Evolutionary conservation across 78 protist species (phyloP), one percentile per base, ranked within the genome.

Genomic region (Dictyostelium intermedium): DNA sequence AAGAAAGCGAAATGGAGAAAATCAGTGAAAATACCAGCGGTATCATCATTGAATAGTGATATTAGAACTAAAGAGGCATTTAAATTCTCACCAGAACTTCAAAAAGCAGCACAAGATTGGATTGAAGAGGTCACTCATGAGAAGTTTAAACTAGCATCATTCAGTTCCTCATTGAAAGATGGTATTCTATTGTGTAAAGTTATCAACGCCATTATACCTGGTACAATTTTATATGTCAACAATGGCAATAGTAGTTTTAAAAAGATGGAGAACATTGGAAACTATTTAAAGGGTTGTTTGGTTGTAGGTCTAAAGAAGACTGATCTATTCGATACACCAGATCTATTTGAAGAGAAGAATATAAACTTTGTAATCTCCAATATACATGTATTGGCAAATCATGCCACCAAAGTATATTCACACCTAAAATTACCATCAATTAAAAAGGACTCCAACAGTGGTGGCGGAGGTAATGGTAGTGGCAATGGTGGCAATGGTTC

Each of bases 61-160:
- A 73, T 94, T 10, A 20, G n/a, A 35, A 87, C 93, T 1, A 94
- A 94, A 72, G 96, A 94, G 11, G 96, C 92, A 70, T 85, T 94
- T 37, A 94, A 94, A 87, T 94, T 72, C n/a, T 87, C 92, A 50
- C 96, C 96, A 25, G 96, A 94, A 37, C 50, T 94, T n/a, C 93
- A 94, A 70, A 35, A 66, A 23, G 27, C 79, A 3, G 96, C 96
- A 8, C 66, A 53, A 23, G 83, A 76, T 18, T 94, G 96, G 96
- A 94, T 94, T 50, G 87, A 84, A 53, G 69, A 34, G 5, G 43
- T 89, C 1, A 8, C 72, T 0, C 6, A 2, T 3, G 93, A 94
- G 13, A 91, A 94, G 66, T 66, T 87, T 39, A 74, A 82, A 39
- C 23, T 30, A n/a, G 74, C 83, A 25, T 80, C 87, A 10, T 74